phyloP scores from a whole-genome alignment of 163 green algal genomes.

The Scenedesmus sp. region DNA sequence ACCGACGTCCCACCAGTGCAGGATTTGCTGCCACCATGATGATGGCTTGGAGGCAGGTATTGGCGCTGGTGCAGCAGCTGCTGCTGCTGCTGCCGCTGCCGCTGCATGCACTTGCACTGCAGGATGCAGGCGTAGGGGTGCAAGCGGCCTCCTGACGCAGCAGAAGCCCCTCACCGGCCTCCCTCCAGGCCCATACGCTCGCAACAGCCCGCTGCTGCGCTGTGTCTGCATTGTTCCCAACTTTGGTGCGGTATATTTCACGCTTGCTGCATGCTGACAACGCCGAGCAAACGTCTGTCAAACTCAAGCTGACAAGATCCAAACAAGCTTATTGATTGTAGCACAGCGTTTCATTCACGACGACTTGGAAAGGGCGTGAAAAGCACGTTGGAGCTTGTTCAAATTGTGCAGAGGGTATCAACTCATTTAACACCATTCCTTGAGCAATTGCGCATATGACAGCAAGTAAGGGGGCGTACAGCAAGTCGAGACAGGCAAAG shows the following conservation, averaged over 20 bases:
- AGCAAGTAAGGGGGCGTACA: not conserved
- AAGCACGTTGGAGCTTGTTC: not conserved
- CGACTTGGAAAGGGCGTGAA: not conserved
- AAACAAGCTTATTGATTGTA: not conserved
- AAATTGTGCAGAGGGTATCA: not conserved
- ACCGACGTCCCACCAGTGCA: constrained; percentile 57
- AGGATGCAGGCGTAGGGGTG: not conserved
- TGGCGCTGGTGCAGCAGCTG: not conserved
- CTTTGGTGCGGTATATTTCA: constrained; percentile 19
- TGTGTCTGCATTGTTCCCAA: not conserved
- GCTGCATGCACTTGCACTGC: constrained; percentile 32
- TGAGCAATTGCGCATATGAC: not conserved
- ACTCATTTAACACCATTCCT: not conserved
- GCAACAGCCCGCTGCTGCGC: not conserved
- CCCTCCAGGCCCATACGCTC: not conserved
- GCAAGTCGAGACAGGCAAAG: not conserved
- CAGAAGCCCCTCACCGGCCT: not conserved
- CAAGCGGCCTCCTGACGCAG: constrained; percentile 15
- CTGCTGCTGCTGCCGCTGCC: constrained; percentile 38
- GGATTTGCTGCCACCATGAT: constrained; percentile 20
- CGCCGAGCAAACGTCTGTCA: not conserved
- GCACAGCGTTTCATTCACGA: not conserved
- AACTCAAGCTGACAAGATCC: not conserved
- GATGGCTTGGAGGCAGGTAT: not conserved
- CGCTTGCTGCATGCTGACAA: constrained; percentile 11